phyloP scores from a whole-genome alignment of 352 stramenopile genomes.

The Pythium phragmitis region DNA sequence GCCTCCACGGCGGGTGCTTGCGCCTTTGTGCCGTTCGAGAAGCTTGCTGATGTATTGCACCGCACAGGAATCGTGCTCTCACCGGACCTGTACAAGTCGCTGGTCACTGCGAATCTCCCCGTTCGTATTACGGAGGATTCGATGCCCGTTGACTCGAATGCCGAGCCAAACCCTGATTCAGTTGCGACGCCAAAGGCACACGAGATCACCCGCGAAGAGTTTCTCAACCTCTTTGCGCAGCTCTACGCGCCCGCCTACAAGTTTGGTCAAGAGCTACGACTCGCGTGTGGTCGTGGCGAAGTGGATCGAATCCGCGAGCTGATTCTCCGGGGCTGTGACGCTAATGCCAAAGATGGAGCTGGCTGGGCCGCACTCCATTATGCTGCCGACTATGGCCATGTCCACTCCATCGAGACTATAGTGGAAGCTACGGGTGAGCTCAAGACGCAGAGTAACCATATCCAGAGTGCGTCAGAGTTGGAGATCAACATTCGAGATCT shows the following conservation, averaged over 20 bases:
- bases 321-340: conserved; percentile 57
- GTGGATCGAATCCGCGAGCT: conserved; percentile 41
- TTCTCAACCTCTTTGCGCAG: conserved; percentile 58
- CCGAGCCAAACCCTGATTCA: conserved; percentile 6
- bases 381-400: conserved; percentile 56
- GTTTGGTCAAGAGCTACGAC: conserved; percentile 60
- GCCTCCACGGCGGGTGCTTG: conserved; percentile 12
- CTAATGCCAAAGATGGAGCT: conserved; percentile 57
- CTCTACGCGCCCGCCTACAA: conserved; percentile 73
- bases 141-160: not conserved
- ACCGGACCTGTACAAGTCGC: conserved; percentile 34
- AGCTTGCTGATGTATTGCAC: conserved; percentile 37
- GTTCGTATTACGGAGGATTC: conserved; percentile 8
- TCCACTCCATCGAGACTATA: conserved; percentile 43
- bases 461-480: conserved; percentile 16
- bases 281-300: conserved; percentile 58
- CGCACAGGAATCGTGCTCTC: conserved; percentile 23
- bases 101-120: conserved; percentile 36
- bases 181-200: not conserved
- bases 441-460: conserved; percentile 10
- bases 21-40: conserved; percentile 23
- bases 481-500: conserved; percentile 48
- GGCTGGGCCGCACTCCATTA: conserved; percentile 71
- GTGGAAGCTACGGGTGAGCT: conserved; percentile 20
- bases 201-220: conserved; percentile 31